phyloP scores from a whole-genome alignment of 352 stramenopile genomes.

The Globisporangium apiculatum region DNA sequence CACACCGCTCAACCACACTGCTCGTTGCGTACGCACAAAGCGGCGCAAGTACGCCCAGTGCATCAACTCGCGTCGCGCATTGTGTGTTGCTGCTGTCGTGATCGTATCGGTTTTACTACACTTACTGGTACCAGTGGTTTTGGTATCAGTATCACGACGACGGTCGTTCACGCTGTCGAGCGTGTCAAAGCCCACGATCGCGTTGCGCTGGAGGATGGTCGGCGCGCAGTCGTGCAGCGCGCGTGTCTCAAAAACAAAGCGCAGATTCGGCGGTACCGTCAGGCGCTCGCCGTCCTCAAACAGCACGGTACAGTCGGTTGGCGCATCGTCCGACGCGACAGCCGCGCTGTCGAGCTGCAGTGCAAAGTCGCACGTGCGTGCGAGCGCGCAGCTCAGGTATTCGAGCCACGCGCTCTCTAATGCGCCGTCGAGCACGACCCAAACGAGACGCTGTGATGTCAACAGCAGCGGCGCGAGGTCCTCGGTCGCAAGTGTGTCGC shows the following conservation, averaged over 20 bases:
- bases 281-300: constrained; percentile 48
- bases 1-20: background rate
- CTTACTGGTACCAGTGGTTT: no score
- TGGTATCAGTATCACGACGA: background rate
- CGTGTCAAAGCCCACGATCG: constrained; percentile 18
- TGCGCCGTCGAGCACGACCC: constrained; percentile 37
- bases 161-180: background rate
- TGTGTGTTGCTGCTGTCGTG: no score
- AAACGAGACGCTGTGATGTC: constrained; percentile 20
- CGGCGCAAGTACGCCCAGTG: constrained; percentile 21
- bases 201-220: constrained; percentile 18
- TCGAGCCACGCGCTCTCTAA: constrained; percentile 37
- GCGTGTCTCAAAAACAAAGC: constrained; percentile 52
- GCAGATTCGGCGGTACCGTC: constrained; percentile 54
- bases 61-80: constrained; percentile 2
- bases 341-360: background rate
- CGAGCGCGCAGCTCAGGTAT: constrained; percentile 23
- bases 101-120: background rate
- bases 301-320: constrained; percentile 7
- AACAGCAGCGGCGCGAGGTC: constrained; percentile 2
- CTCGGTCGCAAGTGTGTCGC: no score
- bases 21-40: constrained; percentile 19
- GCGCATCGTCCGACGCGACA: no score
- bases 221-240: constrained; percentile 28
- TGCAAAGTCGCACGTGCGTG: background rate